Evolutionary conservation across 2,329 filamentous ascomycete species (phyloP).

Genomic region (Pyrenophora graminea): DNA sequence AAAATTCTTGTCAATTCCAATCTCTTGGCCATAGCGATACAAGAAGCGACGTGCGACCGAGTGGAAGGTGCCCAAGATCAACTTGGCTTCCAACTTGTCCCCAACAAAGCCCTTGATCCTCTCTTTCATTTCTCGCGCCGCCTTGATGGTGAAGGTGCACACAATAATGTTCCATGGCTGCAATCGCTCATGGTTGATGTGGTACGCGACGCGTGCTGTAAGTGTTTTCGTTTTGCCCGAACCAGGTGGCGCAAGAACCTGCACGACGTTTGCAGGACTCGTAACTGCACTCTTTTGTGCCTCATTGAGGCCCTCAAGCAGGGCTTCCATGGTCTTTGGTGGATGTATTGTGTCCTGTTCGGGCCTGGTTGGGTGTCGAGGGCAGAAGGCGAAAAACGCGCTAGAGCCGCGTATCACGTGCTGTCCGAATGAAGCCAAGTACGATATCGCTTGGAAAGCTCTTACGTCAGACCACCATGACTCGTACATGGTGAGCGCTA

Average conservation of each 20-base stretch:
- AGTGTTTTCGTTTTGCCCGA: slow-evolving; percentile 95
- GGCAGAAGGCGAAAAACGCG: slow-evolving; percentile 4
- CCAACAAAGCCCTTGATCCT: slow-evolving; percentile 83
- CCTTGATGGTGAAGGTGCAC: slow-evolving; percentile 96
- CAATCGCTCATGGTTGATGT: slow-evolving; percentile 72
- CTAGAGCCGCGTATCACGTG: slow-evolving; percentile 12
- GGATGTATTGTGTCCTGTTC: slow-evolving; percentile 16
- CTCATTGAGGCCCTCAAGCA: slow-evolving; percentile 66
- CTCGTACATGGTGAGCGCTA: background rate
- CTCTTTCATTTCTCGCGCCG: slow-evolving; percentile 89
- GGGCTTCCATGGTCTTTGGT: slow-evolving; percentile 52
- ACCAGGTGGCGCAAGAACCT: slow-evolving; percentile 67
- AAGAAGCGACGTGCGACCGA: slow-evolving; percentile 88
- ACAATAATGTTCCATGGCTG: slow-evolving; percentile 88
- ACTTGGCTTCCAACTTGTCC: slow-evolving; percentile 70
- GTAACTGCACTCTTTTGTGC: slow-evolving; percentile 69
- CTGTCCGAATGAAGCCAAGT: too few species aligned
- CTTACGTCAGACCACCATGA: background rate
- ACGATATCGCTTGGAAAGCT: too few species aligned
- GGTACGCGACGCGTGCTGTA: slow-evolving; percentile 87
- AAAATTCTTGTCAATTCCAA: slow-evolving; percentile 82
- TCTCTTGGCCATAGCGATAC: slow-evolving; percentile 78
- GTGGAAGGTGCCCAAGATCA: slow-evolving; percentile 93
- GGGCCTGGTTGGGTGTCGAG: background rate
- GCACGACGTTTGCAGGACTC: slow-evolving; percentile 62